Percentiles rank a stretch among this genome's conserved stretches.
Conservation (phyloP, 73 alveolate species). For the Paramecium tetraurelia region DNA sequence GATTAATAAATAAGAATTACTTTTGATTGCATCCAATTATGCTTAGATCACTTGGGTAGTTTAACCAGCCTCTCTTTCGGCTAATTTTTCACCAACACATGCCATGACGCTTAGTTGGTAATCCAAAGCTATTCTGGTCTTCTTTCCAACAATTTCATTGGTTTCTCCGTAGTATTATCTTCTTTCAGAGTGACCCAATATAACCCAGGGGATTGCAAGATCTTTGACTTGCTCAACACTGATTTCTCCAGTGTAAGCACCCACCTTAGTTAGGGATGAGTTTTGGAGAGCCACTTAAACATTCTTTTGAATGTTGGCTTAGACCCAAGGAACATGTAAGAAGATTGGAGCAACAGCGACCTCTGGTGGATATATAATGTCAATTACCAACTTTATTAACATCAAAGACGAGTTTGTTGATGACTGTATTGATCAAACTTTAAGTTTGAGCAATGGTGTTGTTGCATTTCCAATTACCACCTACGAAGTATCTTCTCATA, state of each 20-base stretch:
- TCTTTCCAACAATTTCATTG: slow-evolving; percentile 92
- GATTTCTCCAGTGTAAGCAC: slow-evolving; percentile 99
- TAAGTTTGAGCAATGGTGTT: slow-evolving; percentile 79
- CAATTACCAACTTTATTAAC: slow-evolving; percentile 73
- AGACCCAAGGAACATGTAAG: slow-evolving; percentile 70
- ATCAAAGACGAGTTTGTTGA: slow-evolving; percentile 76
- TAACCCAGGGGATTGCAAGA: slow-evolving; percentile 89
- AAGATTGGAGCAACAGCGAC: slow-evolving; percentile 80
- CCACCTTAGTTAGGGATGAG: slow-evolving; percentile 82
- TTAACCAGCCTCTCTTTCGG: slow-evolving; percentile 90
- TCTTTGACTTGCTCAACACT: slow-evolving; percentile 95
- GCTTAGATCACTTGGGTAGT: slow-evolving; percentile 82
- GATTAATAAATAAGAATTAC: background rate
- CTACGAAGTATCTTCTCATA: slow-evolving; percentile 78
- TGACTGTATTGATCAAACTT: slow-evolving; percentile 69
- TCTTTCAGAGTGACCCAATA: slow-evolving; percentile 99
- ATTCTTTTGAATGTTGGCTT: slow-evolving; percentile 56
- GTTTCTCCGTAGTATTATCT: slow-evolving; percentile 93
- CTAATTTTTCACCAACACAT: slow-evolving; percentile 96
- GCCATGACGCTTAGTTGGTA: slow-evolving; percentile 78
- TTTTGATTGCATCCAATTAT: slow-evolving; percentile 86
- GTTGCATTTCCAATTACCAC: slow-evolving; percentile 98
- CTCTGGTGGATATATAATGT: slow-evolving; percentile 50
- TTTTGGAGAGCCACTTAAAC: slow-evolving; percentile 84
- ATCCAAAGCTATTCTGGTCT: slow-evolving; percentile 86